These are phyloP conservation scores for Withania somnifera DNA, from an alignment of 305 asterid species.

Conservation along the genomic window DNA sequence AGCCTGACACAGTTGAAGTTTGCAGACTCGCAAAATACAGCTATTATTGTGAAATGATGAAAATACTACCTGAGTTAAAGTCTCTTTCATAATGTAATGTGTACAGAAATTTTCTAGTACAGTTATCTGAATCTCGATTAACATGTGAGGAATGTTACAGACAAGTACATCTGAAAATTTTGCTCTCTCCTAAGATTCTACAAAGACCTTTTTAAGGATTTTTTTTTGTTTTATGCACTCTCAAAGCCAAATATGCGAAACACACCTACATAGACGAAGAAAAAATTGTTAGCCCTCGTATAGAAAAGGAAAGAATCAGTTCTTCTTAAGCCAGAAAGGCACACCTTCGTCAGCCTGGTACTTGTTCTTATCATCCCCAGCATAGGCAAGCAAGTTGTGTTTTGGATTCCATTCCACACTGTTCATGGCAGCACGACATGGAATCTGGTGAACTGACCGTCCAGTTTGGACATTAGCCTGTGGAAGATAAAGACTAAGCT, in stretches of 20 bases:
- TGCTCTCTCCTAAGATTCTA: background rate
- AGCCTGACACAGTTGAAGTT: background rate
- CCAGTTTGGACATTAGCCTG: slow-evolving; percentile 82
- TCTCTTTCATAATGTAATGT: background rate
- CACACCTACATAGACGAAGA: slow-evolving; percentile 38
- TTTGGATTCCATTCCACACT: slow-evolving; percentile 98
- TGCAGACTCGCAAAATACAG: background rate
- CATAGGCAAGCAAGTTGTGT: slow-evolving; percentile 81
- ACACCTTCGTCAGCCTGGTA: slow-evolving; percentile 89
- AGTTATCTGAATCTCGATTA: background rate
- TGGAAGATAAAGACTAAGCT: background rate
- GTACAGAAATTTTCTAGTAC: background rate
- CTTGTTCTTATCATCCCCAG: slow-evolving; percentile 96
- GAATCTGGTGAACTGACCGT: slow-evolving; percentile 82
- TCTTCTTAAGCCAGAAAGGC: background rate
- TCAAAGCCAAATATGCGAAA: slow-evolving; percentile 92
- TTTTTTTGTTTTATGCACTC: slow-evolving; percentile 26
- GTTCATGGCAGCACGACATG: slow-evolving; percentile 97
- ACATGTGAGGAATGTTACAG: too few relatives aligned
- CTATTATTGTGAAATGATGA: background rate
- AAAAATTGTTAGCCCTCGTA: background rate
- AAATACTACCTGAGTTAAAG: background rate
- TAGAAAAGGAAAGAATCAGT: background rate
- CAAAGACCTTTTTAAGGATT: background rate
- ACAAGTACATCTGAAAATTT: background rate